Base-by-base conservation (phyloP, 768 basidiomycete species). In the Phylloporus rhodoxanthus region DNA sequence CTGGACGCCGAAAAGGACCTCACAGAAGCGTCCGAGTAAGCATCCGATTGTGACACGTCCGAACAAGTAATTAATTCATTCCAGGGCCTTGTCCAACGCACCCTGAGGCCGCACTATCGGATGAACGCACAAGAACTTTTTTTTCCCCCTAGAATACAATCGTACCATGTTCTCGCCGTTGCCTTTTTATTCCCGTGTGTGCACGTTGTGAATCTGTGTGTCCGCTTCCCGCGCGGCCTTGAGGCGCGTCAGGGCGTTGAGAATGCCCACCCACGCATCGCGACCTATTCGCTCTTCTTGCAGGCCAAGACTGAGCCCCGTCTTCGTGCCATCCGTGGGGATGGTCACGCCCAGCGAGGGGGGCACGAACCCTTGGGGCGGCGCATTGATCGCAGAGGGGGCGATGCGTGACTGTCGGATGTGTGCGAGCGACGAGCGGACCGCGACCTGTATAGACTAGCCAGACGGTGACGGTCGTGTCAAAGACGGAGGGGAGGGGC, bases 371-470 rank as follows among this genome's bases (percentile, higher is more conserved):
- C 79, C 80, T 0, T 75, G 77, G 6, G 81, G 77, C 29, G 87
- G 87, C 1, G 88, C 87, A 43, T 84, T 85, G 59, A 91, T 88
- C n/a, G 87, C 83, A n/a, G 87, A 86, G 8, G 88, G 87, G 36
- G 88, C 85, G 61, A 91, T 87, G 56, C 87, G 82, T 9, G 87
- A 85, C 59, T 85, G 81, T 10, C 87, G 77, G 51, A 91, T 85
- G 57, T 90, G 87, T 15, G 88, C 87, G 52, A 91, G 72, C 4
- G 85, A 85, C 13, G 87, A 86, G 33, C 88, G 83, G 50, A 91
- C 77, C 28, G 81, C 78, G 28, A 74, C 75, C 65, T 91, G 88
- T 50, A 91, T 86, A n/a, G 78, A 70, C 88, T 50, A n/a, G 15
- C 33, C 33, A 29, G 1, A 29, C 28, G 28, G 2, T 29, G 28